Conservation (phyloP, 169 alveolate genomes). For the Amoebophrya sp. region DNA sequence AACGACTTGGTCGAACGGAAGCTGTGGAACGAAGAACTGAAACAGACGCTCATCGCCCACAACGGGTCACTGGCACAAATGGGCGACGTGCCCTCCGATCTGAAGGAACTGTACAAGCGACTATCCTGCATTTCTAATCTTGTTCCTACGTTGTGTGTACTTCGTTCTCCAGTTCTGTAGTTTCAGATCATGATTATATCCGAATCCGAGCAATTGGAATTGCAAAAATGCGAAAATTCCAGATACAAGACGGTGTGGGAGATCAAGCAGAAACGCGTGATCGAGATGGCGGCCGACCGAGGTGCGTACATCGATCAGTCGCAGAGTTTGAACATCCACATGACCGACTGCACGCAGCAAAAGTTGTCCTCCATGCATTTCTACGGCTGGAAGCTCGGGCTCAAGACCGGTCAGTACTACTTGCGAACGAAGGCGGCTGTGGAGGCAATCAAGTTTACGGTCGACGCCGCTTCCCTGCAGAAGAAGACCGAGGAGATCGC, state of each 20-base stretch:
- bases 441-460: conserved; percentile 94
- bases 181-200: too few relatives aligned
- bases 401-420: conserved; percentile 94
- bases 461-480: conserved; percentile 58
- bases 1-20: conserved; percentile 86
- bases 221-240: too few relatives aligned
- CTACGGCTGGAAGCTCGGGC: conserved; percentile 95
- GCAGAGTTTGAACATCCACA: conserved; percentile 88
- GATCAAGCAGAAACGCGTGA: conserved; percentile 85
- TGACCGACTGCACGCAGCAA: conserved; percentile 89
- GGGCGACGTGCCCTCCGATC: conserved; percentile 80
- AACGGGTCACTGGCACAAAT: conserved; percentile 90
- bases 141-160: too few relatives aligned
- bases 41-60: conserved; percentile 83
- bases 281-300: conserved; percentile 95
- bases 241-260: conserved; percentile 96
- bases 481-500: not conserved
- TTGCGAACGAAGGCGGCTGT: conserved; percentile 95
- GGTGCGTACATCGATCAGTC: conserved; percentile 58
- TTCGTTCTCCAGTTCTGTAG: too few relatives aligned
- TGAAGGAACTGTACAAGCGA: conserved; percentile 68
- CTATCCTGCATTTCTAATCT: too few relatives aligned
- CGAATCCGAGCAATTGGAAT: too few relatives aligned
- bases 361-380: conserved; percentile 96
- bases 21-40: conserved; percentile 79